Base-by-base conservation (phyloP, 1,284 basidiomycete species). In the Cerrena zonata region DNA sequence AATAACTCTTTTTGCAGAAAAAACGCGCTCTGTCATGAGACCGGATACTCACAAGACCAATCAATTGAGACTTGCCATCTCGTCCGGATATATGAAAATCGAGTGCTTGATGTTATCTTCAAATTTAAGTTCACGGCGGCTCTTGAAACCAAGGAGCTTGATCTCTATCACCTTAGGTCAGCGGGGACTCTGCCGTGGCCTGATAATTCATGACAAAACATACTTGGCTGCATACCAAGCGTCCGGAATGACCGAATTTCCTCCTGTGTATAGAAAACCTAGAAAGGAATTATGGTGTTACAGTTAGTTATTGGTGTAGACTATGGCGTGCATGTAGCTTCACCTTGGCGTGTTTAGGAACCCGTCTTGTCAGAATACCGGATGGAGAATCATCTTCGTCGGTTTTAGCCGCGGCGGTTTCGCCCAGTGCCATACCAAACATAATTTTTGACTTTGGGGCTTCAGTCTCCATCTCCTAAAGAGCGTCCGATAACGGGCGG, bases 61-160 rank as follows among this genome's bases (percentile, higher is more conserved):
- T 45, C 23, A 38, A 53, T 48, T n/a, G 49, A 27, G 48, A 61
- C 78, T 52, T 54, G 91, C 91, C 65, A 80, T 72, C 65, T 99
- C 95, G 58, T 95, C 88, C 0, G 95, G 96, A 65, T 94, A 93
- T 54, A 99, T 82, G 63, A 99, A 99, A 48, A 83, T 72, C 0
- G 92, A 84, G 67, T 96, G 93, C 63, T 93, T 95, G 60, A 96
- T 71, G 58, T 95, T 95, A 64, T 96, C 91, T 65, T 93, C 86
- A 57, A 93, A 88, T 0, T 70, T 69, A 1, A 98, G 75, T 52
- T 87, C 78, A 3, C 70, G 65, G n/a, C 77, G 74, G 53, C 85
- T 5, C 11, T 47, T 75, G 75, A 98, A 99, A 2, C 95, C 96
- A 21, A 99, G 80, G 3, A 99, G 80, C 66, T 87, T 91, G 63